Evolutionary conservation across 225 moss, liverwort and hornwort species (phyloP).

Genomic region (Neckera pumila): DNA sequence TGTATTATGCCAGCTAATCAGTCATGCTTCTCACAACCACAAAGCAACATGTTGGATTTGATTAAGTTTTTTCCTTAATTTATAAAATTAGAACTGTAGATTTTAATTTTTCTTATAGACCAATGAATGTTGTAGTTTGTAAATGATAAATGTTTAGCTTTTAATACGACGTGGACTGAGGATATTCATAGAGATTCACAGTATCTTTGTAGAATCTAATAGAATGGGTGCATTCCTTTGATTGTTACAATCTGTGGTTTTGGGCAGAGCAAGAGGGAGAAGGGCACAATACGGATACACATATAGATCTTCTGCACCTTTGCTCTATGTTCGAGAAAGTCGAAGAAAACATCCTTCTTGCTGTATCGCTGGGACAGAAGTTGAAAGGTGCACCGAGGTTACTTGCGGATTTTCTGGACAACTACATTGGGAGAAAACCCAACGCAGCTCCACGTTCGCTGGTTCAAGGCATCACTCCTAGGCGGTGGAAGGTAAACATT

Average conservation of each 20-base stretch:
- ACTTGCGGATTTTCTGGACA: conserved; percentile 53
- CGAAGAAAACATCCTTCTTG: conserved; percentile 55
- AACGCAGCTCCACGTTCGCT: conserved; percentile 34
- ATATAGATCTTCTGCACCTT: conserved; percentile 54
- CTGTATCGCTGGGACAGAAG: conserved; percentile 76
- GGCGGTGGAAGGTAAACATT: conserved; percentile 48
- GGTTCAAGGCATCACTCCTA: conserved; percentile 36
- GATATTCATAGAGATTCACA: not conserved
- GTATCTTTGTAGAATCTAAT: not conserved
- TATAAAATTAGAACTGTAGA: not conserved
- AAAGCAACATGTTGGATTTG: not conserved
- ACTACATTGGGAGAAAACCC: conserved; percentile 41
- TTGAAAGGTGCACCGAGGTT: conserved; percentile 54
- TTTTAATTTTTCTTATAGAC: not conserved
- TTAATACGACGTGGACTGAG: not conserved
- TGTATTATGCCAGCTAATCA: not conserved
- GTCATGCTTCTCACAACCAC: not conserved
- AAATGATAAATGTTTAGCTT: not conserved
- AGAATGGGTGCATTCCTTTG: not conserved
- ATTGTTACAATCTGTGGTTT: not conserved
- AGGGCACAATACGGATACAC: conserved; percentile 28
- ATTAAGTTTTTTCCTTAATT: not conserved
- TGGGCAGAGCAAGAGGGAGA: conserved; percentile 31
- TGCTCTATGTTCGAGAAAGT: conserved; percentile 61
- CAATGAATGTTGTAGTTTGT: not conserved